A percentile compares a stretch with the other conserved stretches of the same genome.
These are phyloP conservation scores for Mortierella sp. DNA, from an alignment of 371 early-diverging fungal genomes.

Conservation along the genomic window DNA sequence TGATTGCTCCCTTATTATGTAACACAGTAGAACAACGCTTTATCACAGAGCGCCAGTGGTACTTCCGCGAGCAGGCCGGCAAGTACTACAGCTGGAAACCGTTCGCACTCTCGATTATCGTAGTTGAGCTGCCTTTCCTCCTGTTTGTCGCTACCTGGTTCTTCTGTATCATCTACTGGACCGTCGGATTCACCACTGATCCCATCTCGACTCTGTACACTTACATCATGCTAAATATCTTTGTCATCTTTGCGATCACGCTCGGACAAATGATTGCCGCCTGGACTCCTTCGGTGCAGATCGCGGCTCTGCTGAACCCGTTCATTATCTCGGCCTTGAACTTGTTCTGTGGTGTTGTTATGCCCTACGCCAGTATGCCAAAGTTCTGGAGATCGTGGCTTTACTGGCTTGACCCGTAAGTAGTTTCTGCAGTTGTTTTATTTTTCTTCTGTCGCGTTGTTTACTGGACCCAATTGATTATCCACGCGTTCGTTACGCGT, in stretches of 20 bases:
- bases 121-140: slow-evolving; percentile 75
- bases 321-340: slow-evolving; percentile 79
- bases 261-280: slow-evolving; percentile 83
- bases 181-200: slow-evolving; percentile 70
- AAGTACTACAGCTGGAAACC: slow-evolving; percentile 82
- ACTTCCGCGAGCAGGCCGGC: slow-evolving; percentile 78
- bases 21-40: slow-evolving; percentile 82
- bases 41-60: slow-evolving; percentile 71
- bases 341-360: slow-evolving; percentile 82
- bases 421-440: not conserved
- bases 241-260: slow-evolving; percentile 75
- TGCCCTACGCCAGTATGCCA: slow-evolving; percentile 76
- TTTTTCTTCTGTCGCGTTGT: not conserved
- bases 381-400: slow-evolving; percentile 85
- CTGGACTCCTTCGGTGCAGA: slow-evolving; percentile 64
- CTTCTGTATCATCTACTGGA: slow-evolving; percentile 80
- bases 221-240: slow-evolving; percentile 70
- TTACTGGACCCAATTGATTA: not conserved
- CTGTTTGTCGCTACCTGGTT: slow-evolving; percentile 66
- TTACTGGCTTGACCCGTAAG: slow-evolving; percentile 78
- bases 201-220: slow-evolving; percentile 73
- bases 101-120: slow-evolving; percentile 69
- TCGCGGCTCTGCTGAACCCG: slow-evolving; percentile 80
- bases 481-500: not conserved
- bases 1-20: not conserved